These are phyloP conservation scores for Tricholomella constricta DNA, from an alignment of 768 basidiomycete species.

Conservation along the genomic window DNA sequence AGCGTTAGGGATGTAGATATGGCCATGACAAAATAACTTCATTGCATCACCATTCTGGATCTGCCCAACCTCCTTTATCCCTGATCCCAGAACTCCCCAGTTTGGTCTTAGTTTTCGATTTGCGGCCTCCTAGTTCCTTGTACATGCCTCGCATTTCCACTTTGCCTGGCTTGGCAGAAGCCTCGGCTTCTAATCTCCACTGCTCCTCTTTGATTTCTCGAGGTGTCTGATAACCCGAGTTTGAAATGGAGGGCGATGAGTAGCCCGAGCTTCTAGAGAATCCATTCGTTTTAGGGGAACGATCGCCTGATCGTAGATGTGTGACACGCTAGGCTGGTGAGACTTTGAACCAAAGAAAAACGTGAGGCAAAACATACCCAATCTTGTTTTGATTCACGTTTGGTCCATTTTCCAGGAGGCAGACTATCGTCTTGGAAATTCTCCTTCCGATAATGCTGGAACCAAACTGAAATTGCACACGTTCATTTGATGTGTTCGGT, in stretches of 20 bases:
- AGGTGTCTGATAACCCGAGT: slow-evolving; percentile 71
- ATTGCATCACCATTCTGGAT: slow-evolving; percentile 26
- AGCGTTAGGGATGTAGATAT: no score
- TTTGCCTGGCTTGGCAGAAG: slow-evolving; percentile 62
- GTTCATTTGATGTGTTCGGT: neutral
- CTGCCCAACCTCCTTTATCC: slow-evolving; percentile 80
- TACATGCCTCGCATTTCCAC: slow-evolving; percentile 89
- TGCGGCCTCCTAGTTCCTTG: slow-evolving; percentile 87
- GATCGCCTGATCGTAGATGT: slow-evolving; percentile 45
- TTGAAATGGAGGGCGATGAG: slow-evolving; percentile 49
- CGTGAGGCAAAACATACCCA: slow-evolving; percentile 58
- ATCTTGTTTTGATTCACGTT: slow-evolving; percentile 90
- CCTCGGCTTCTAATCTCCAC: slow-evolving; percentile 62
- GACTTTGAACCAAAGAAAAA: neutral
- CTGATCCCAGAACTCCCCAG: slow-evolving; percentile 63
- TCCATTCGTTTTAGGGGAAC: slow-evolving; percentile 35
- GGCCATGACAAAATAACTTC: no score
- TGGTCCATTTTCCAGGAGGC: slow-evolving; percentile 88
- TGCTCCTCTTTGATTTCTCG: slow-evolving; percentile 77
- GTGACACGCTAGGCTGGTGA: slow-evolving; percentile 49
- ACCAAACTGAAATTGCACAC: slow-evolving; percentile 69
- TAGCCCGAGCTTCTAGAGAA: slow-evolving; percentile 48
- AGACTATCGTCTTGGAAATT: slow-evolving; percentile 81
- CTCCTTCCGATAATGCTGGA: slow-evolving; percentile 86
- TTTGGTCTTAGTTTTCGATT: slow-evolving; percentile 73